Evolutionary conservation across 2,329 filamentous ascomycete species (phyloP).

Genomic region (Sarocladium oryzae): DNA sequence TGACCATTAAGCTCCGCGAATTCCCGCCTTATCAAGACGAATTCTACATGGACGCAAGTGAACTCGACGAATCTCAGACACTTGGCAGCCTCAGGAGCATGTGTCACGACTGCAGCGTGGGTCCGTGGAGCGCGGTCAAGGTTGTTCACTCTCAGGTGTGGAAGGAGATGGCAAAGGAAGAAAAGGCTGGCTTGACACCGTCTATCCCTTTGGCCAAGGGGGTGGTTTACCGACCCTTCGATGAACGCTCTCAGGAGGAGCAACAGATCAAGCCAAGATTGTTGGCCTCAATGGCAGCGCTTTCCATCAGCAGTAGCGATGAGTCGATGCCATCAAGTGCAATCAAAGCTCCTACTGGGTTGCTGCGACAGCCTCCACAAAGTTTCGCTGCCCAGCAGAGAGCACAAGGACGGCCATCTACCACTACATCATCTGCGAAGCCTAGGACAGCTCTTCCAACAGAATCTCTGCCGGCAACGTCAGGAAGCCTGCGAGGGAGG

Average conservation of each 20-base stretch:
- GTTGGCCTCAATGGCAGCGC: conserved; percentile 22
- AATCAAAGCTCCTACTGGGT: conserved; percentile 30
- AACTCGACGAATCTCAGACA: conserved; percentile 25
- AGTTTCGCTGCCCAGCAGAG: conserved; percentile 63
- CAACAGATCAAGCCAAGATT: conserved; percentile 29
- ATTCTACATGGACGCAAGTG: conserved; percentile 42
- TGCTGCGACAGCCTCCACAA: conserved; percentile 50
- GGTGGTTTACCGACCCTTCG: conserved; percentile 58
- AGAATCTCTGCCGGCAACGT: conserved; percentile 18
- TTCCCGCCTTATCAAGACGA: conserved; percentile 49
- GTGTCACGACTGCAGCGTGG: conserved; percentile 53
- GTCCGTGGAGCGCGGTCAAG: conserved; percentile 43
- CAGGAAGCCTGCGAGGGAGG: conserved; percentile 24
- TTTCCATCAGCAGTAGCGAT: conserved; percentile 12
- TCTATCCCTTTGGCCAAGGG: conserved; percentile 55
- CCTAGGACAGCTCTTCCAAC: conserved; percentile 16
- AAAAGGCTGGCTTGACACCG: conserved; percentile 58
- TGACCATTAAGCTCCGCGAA: conserved; percentile 52
- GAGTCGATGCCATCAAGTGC: conserved; percentile 26
- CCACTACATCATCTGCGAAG: conserved; percentile 17
- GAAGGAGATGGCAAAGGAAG: conserved; percentile 62
- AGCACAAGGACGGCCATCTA: conserved; percentile 43
- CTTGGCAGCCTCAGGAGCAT: conserved; percentile 48
- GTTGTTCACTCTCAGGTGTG: conserved; percentile 50
- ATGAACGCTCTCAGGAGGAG: conserved; percentile 31